Conservation (phyloP, 2,329 filamentous ascomycete species). For the Fusarium luffae region DNA sequence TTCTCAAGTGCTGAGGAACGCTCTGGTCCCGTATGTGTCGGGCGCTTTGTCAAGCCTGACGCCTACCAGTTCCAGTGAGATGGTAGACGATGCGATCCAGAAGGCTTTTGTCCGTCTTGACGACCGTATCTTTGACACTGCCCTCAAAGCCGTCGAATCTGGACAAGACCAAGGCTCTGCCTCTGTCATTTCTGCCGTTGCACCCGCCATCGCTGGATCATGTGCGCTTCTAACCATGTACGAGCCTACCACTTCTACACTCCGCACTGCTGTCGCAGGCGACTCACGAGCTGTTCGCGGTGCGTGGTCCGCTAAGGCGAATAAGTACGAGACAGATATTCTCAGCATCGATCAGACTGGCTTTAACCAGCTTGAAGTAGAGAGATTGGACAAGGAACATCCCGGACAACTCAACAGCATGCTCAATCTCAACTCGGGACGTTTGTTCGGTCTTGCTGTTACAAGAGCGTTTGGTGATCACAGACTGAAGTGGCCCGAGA, state of each 20-base stretch:
- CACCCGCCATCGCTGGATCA: conserved; percentile 61
- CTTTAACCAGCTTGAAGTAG: conserved; percentile 68
- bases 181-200: conserved; percentile 48
- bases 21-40: conserved; percentile 57
- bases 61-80: conserved; percentile 53
- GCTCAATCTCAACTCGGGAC: conserved; percentile 59
- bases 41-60: conserved; percentile 49
- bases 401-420: conserved; percentile 70
- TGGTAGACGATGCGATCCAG: conserved; percentile 66
- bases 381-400: conserved; percentile 66
- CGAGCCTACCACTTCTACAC: conserved; percentile 62
- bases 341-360: conserved; percentile 75
- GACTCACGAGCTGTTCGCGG: conserved; percentile 76
- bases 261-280: conserved; percentile 74
- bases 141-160: conserved; percentile 48
- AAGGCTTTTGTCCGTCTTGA: conserved; percentile 68
- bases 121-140: conserved; percentile 61
- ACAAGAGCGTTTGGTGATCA: conserved; percentile 76
- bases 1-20: conserved; percentile 52
- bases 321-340: conserved; percentile 61
- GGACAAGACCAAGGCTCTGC: conserved; percentile 45
- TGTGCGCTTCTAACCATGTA: conserved; percentile 73
- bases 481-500: conserved; percentile 73
- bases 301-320: conserved; percentile 52
- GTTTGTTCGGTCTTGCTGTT: conserved; percentile 70